phyloP scores from a whole-genome alignment of 192 early-diverging fungal genomes.

The Dissophora globulifera region DNA sequence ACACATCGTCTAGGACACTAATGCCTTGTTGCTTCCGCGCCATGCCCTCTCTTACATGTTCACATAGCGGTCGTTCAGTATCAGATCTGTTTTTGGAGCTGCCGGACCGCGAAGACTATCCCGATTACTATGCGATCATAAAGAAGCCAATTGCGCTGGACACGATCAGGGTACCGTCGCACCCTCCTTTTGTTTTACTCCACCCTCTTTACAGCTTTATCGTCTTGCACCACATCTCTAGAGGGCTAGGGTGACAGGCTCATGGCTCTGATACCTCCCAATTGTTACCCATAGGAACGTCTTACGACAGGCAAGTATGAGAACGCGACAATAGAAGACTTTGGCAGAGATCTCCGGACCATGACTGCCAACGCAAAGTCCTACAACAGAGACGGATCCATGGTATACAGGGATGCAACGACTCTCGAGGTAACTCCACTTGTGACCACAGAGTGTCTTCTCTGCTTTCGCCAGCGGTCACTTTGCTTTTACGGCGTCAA shows the following conservation, averaged over 20 bases:
- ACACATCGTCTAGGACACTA: neutral
- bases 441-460: too few relatives aligned
- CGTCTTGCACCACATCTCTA: too few relatives aligned
- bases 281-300: constrained; percentile 13
- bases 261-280: too few relatives aligned
- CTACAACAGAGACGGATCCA: constrained; percentile 61
- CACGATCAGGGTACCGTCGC: constrained; percentile 49
- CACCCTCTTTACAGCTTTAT: neutral
- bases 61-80: constrained; percentile 48
- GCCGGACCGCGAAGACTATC: constrained; percentile 54
- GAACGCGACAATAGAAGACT: constrained; percentile 6
- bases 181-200: neutral
- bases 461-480: too few relatives aligned
- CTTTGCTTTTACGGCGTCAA: too few relatives aligned
- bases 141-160: constrained; percentile 63
- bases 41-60: too few relatives aligned
- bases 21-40: neutral
- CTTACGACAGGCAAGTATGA: constrained; percentile 21
- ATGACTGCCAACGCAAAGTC: constrained; percentile 64
- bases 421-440: constrained; percentile 50
- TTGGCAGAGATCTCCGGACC: constrained; percentile 54
- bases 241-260: too few relatives aligned
- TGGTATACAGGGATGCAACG: constrained; percentile 59
- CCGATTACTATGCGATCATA: constrained; percentile 62
- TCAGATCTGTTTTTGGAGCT: constrained; percentile 53